A percentile compares a stretch with the other conserved stretches of the same genome.
phyloP scores from a whole-genome alignment of 805 yeast species.

The Candida ovalis region DNA sequence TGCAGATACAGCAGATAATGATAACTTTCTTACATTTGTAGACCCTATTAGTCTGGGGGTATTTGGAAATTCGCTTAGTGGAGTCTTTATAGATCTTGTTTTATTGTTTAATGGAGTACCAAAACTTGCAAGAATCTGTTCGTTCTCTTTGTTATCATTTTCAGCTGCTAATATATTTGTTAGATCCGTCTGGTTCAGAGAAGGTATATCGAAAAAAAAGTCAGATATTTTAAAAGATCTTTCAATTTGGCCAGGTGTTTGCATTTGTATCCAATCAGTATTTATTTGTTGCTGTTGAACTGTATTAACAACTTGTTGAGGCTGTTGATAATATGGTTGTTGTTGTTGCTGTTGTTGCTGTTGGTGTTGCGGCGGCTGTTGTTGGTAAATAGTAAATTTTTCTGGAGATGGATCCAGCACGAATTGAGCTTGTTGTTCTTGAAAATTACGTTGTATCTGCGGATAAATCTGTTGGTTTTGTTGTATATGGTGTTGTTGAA shows the following conservation, averaged over 20 bases:
- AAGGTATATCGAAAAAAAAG: constrained; percentile 23
- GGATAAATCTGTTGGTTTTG: constrained; percentile 2
- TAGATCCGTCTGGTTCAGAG: constrained; percentile 18
- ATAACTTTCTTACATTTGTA: constrained; percentile 15
- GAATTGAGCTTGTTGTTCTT: neutral
- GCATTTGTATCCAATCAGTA: constrained; percentile 3
- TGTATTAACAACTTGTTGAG: neutral
- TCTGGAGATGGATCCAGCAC: neutral
- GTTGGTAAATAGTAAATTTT: neutral
- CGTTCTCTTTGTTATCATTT: constrained; percentile 22
- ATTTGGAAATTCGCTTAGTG: constrained; percentile 17
- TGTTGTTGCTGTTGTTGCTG: constrained; percentile 6
- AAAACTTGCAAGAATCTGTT: constrained; percentile 17
- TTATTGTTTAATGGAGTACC: constrained; percentile 17
- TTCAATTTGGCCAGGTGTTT: constrained; percentile 20
- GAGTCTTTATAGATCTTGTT: constrained; percentile 19
- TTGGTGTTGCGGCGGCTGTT: constrained; percentile 1
- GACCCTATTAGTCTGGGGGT: constrained; percentile 19
- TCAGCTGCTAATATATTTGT: constrained; percentile 13
- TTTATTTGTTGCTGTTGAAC: neutral
- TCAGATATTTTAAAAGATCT: constrained; percentile 20
- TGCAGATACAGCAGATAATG: constrained; percentile 8
- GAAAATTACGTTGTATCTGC: constrained; percentile 5
- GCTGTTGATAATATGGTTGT: constrained; percentile 4
- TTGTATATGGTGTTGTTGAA: neutral